phyloP scores from a whole-genome alignment of 2,329 filamentous ascomycete genomes.

The Diplodia scrobiculata region DNA sequence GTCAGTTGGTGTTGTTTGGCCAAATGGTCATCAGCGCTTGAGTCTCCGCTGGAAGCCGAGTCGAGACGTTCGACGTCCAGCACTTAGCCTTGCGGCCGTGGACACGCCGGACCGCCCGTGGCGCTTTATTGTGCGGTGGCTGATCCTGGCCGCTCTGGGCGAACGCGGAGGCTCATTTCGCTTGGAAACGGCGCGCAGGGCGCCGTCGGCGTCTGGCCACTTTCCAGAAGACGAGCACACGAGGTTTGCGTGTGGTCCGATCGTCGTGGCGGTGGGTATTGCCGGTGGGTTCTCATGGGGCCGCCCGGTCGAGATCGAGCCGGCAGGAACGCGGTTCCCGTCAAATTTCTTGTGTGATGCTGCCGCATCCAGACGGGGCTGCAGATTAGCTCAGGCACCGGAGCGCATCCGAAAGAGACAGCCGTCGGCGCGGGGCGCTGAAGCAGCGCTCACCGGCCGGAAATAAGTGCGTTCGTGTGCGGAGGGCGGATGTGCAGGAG shows the following conservation, averaged over 20 bases:
- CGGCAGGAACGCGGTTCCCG: slow-evolving; percentile 1
- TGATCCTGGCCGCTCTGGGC: slow-evolving; percentile 6
- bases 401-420: not conserved
- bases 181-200: not conserved
- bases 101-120: not conserved
- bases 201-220: slow-evolving; percentile 1
- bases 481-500: not conserved
- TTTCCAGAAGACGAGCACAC: slow-evolving; percentile 13
- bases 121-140: not conserved
- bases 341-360: slow-evolving; percentile 15
- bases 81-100: not conserved
- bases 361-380: slow-evolving; percentile 22
- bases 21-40: not conserved
- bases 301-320: slow-evolving; percentile 22
- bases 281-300: slow-evolving; percentile 14
- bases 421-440: too few species aligned
- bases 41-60: slow-evolving; percentile 6
- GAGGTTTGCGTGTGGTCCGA: slow-evolving; percentile 5
- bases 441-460: not conserved
- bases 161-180: slow-evolving; percentile 15
- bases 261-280: slow-evolving; percentile 7
- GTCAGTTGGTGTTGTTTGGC: slow-evolving; percentile 2
- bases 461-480: slow-evolving; percentile 13
- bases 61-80: not conserved
- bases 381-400: slow-evolving; percentile 23